Evolutionary conservation across 257 asterid genomes (phyloP).

Genomic region (Scutellaria galericulata): DNA sequence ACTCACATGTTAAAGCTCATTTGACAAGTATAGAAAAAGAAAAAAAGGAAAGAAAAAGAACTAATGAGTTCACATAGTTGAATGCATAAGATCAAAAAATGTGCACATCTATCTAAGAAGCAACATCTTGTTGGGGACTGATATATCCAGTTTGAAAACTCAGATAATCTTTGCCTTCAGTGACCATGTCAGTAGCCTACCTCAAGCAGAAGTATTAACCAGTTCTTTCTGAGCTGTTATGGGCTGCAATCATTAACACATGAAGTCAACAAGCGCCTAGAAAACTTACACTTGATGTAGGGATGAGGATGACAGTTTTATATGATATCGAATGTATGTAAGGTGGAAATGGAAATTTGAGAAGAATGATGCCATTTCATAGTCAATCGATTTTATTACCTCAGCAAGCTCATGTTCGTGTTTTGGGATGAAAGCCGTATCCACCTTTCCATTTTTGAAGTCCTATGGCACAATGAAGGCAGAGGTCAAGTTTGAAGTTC

Average conservation of each 20-base stretch:
- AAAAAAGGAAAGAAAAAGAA: background rate
- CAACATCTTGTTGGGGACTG: background rate
- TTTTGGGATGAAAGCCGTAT: slow-evolving; percentile 92
- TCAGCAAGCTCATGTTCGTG: slow-evolving; percentile 87
- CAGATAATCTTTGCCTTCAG: background rate
- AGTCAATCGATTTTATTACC: slow-evolving; percentile 54
- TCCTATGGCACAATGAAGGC: slow-evolving; percentile 53
- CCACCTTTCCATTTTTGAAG: slow-evolving; percentile 85
- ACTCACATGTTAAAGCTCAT: slow-evolving; percentile 12
- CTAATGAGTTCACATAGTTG: background rate
- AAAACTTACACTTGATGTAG: background rate
- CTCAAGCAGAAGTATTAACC: slow-evolving; percentile 47
- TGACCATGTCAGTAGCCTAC: background rate
- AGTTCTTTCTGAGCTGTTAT: slow-evolving; percentile 43
- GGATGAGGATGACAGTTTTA: background rate
- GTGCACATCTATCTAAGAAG: background rate
- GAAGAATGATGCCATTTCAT: background rate
- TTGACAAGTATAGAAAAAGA: background rate
- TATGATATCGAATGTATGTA: background rate
- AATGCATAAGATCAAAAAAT: slow-evolving; percentile 8
- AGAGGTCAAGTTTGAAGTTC: slow-evolving; percentile 17
- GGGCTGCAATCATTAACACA: slow-evolving; percentile 52
- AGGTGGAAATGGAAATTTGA: background rate
- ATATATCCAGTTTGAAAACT: slow-evolving; percentile 11
- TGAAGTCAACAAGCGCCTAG: slow-evolving; percentile 10